Percentiles rank a stretch among this genome's conserved stretches.
Evolutionary conservation across 805 yeast species (phyloP).

Genomic region (Maudiozyma bulderi): DNA sequence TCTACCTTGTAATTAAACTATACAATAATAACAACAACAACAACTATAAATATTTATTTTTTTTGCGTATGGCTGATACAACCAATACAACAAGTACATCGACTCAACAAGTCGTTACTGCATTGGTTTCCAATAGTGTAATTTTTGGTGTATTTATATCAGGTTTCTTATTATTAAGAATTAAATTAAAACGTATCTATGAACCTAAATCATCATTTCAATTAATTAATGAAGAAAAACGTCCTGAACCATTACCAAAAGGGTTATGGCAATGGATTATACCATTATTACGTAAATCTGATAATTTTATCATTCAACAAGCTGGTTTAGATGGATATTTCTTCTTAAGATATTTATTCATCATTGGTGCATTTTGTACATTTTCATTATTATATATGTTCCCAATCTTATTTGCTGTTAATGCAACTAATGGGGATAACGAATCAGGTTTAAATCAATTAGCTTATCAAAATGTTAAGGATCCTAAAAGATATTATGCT

Average conservation of each 20-base stretch:
- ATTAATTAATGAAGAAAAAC: conserved; percentile 47
- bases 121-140: conserved; percentile 59
- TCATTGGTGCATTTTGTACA: conserved; percentile 44
- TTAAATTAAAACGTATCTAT: conserved; percentile 65
- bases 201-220: conserved; percentile 69
- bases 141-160: conserved; percentile 53
- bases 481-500: conserved; percentile 62
- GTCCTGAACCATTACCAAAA: conserved; percentile 63
- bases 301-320: conserved; percentile 68
- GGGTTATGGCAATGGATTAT: conserved; percentile 65
- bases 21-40: not conserved
- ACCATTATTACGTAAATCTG: conserved; percentile 55
- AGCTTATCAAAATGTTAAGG: conserved; percentile 65
- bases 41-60: not conserved
- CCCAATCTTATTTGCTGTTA: conserved; percentile 74
- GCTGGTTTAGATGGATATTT: conserved; percentile 94
- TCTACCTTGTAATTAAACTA: not conserved
- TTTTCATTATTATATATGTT: conserved; percentile 46
- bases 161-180: conserved; percentile 57
- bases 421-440: conserved; percentile 58
- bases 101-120: conserved; percentile 63
- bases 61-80: not conserved
- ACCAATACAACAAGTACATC: conserved; percentile 35
- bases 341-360: conserved; percentile 65
- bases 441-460: conserved; percentile 63